phyloP scores from a whole-genome alignment of 208 protist species.

The Trypanosoma cruzi region DNA sequence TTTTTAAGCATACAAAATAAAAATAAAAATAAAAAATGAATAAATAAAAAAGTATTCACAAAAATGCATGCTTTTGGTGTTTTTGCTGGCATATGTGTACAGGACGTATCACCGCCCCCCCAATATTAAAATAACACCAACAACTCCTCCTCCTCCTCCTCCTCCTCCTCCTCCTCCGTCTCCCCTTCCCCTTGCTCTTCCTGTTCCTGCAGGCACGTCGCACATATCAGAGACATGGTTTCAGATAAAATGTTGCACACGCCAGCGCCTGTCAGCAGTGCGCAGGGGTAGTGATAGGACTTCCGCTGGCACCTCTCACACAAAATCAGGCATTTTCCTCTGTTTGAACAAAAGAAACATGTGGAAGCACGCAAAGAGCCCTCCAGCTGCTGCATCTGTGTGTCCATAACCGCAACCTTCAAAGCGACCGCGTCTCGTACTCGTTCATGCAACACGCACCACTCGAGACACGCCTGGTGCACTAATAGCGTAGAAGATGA shows the following conservation, averaged over 20 bases:
- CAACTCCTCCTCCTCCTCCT: too few relatives aligned
- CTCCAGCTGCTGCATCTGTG: slow-evolving; percentile 20
- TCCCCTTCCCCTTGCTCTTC: not conserved
- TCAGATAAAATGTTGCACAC: slow-evolving; percentile 44
- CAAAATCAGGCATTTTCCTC: slow-evolving; percentile 16
- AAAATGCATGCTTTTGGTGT: too few relatives aligned
- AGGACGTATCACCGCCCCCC: not conserved
- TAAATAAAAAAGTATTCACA: too few relatives aligned
- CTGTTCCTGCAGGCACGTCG: not conserved
- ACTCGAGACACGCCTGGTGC: slow-evolving; percentile 84
- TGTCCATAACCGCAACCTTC: not conserved
- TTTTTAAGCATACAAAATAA: too few relatives aligned
- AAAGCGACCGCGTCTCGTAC: slow-evolving; percentile 5
- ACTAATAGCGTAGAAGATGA: slow-evolving; percentile 13
- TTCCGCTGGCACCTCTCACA: slow-evolving; percentile 14
- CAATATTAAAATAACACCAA: not conserved
- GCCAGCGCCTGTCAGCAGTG: slow-evolving; percentile 58
- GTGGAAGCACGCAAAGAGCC: slow-evolving; percentile 6
- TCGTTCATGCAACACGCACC: slow-evolving; percentile 43
- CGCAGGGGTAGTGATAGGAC: slow-evolving; percentile 71
- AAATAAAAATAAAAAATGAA: too few relatives aligned
- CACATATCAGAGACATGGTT: slow-evolving; percentile 13
- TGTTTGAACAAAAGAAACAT: slow-evolving; percentile 19
- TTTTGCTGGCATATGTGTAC: not conserved
- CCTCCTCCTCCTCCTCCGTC: not conserved